phyloP scores from a whole-genome alignment of 345 rosid species.

The sweet orange (Citrus sinensis) region DNA sequence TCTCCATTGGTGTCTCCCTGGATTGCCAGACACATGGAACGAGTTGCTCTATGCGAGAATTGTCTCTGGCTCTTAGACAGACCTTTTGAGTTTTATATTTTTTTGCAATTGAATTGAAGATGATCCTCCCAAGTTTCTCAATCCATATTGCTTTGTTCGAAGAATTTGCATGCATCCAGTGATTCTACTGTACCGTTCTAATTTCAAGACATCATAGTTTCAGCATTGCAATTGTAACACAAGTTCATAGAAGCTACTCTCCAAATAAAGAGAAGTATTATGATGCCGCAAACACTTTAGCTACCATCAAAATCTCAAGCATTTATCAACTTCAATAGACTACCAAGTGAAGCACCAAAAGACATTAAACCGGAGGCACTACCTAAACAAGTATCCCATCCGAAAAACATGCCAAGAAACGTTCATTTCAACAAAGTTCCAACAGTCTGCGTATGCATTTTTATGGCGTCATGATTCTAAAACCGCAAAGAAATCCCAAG shows the following conservation, averaged over 20 bases:
- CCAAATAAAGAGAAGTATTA: neutral
- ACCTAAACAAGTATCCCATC: neutral
- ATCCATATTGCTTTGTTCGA: neutral
- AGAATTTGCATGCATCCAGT: neutral
- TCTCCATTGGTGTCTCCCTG: conserved; percentile 94
- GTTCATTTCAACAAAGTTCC: neutral
- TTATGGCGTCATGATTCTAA: neutral
- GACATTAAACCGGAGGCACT: neutral
- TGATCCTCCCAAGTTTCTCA: neutral
- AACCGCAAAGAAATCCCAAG: neutral
- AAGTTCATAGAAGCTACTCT: neutral
- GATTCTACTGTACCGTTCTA: neutral
- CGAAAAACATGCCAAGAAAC: neutral
- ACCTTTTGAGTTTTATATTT: neutral
- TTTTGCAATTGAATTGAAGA: neutral
- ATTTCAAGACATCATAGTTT: neutral
- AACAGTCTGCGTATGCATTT: neutral
- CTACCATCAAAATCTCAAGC: neutral
- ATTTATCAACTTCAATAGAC: neutral
- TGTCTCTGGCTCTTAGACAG: conserved; percentile 21
- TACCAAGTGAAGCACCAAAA: neutral
- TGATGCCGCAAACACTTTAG: neutral
- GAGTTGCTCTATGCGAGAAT: conserved; percentile 70
- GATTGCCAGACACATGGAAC: conserved; percentile 92
- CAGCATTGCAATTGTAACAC: neutral